phyloP scores from a whole-genome alignment of 2,329 filamentous ascomycete species.

The Rhynchosporium graminicola region DNA sequence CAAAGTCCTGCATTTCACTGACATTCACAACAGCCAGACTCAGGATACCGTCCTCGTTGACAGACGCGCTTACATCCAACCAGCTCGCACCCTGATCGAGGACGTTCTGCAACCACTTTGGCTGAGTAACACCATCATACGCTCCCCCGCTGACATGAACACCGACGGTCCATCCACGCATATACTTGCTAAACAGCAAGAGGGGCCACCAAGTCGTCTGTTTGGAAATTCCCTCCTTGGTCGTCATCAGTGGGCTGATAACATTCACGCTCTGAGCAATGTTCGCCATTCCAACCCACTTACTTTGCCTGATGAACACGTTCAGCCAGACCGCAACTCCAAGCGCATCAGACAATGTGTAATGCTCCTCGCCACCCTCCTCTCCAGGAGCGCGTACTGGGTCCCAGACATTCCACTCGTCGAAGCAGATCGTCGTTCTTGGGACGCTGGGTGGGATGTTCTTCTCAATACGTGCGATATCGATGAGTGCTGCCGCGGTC shows the following conservation, averaged over 20 bases:
- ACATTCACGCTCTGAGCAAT: slow-evolving; percentile 69
- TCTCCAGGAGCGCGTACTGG: slow-evolving; percentile 62
- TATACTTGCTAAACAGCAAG: slow-evolving; percentile 63
- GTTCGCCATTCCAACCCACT: slow-evolving; percentile 65
- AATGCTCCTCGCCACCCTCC: slow-evolving; percentile 61
- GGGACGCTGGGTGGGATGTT: slow-evolving; percentile 36
- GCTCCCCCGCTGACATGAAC: slow-evolving; percentile 62
- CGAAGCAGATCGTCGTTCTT: slow-evolving; percentile 64
- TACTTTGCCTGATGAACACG: slow-evolving; percentile 63
- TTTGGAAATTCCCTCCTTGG: slow-evolving; percentile 55
- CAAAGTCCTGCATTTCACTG: slow-evolving; percentile 59
- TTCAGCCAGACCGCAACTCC: slow-evolving; percentile 65
- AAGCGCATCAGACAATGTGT: slow-evolving; percentile 64
- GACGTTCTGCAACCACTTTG: slow-evolving; percentile 63
- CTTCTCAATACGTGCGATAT: slow-evolving; percentile 64
- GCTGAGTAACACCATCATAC: slow-evolving; percentile 68
- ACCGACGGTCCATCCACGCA: slow-evolving; percentile 71
- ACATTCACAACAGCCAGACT: slow-evolving; percentile 75
- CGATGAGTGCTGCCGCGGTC: slow-evolving; percentile 60
- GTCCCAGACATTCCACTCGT: slow-evolving; percentile 73
- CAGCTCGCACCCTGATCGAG: slow-evolving; percentile 67
- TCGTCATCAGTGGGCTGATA: slow-evolving; percentile 68
- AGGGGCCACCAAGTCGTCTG: slow-evolving; percentile 68
- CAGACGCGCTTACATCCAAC: slow-evolving; percentile 65
- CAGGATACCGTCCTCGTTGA: slow-evolving; percentile 59